Evolutionary conservation across 768 basidiomycete genomes (phyloP), one percentile per base, ranked within the genome.

Genomic region (Cystobasidium ongulense): DNA sequence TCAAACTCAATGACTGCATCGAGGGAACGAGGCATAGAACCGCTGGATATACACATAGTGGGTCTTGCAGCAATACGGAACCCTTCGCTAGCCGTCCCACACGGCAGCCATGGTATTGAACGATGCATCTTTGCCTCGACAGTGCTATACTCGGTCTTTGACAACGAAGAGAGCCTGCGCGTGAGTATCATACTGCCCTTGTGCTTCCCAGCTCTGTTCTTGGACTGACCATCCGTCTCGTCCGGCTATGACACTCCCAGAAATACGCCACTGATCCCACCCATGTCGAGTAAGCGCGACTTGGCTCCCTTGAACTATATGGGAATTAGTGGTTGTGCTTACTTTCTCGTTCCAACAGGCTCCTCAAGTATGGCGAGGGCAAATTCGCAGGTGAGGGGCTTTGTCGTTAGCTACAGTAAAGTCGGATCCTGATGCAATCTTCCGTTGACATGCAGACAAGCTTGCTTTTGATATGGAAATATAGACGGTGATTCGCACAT

Each of bases 81-180:
- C n/a, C n/a, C 50, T 31, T 50, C 46, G 46, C 46, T 50, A 50
- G 46, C 46, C 46, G 46, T 50, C 46, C 46, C 15, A 39, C 43
- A 46, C 27, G 54, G 18, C 21, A 11, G 29, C 5, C 43, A 31
- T 38, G 4, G 23, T 23, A 35, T 17, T 59, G 11, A 35, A 11
- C 35, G 13, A 50, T 35, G 18, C 21, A 21, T 1, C 39, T 53
- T 36, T 53, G n/a, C 38, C 17, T 33, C 46, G 2, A 23, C 29
- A 71, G 68, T 71, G 68, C 54, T 71, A 3, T 71, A 71, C 36
- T 71, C 68, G 13, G 41, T 59, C 54, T 71, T 71, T 25, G 68
- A 71, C 29, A 36, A 59, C 35, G 68, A 71, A 39, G 33, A 54
- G 25, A 35, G 50, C 17, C 18, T 71, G 13, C 52, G 68, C 33